Evolutionary conservation across 1,284 basidiomycete species (phyloP), one percentile per base, ranked within the genome.

Genomic region (Ustilago hordei): DNA sequence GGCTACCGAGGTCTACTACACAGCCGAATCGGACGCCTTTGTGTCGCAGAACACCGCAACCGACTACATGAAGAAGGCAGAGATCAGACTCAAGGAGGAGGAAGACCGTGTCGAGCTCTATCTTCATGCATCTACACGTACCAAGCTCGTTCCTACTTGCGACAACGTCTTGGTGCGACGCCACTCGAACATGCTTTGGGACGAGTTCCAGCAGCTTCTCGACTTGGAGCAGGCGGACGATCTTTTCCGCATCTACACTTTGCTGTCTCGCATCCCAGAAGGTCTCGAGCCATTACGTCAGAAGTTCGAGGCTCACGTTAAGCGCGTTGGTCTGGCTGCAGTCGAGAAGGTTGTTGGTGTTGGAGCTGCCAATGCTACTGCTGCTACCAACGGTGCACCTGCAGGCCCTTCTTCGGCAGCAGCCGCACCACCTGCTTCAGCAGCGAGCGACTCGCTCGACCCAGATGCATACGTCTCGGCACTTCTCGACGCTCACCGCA

Each of bases 11-110:
- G 89, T 91, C 58, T 98, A 95, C 89, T 99, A 99, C 89, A 91
- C 91, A 75, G 89, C 92, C 72, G 96, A 99, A 87, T 96, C 94
- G 2, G 91, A 94, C 74, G 90, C 92, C 2, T 99, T 96, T 89
- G 90, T 98, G 34, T 91, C 92, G 2, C 91, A 93, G 83, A 96
- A 95, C 87, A 93, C 91, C 54, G 93, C 98, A 39, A 93, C 95
- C 31, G 97, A 99, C 86, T 99, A 99, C 87, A 90, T 99, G 87
- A 95, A 93, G 89, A 96, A 95, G 88, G 97, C 95, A 2, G 95
- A 98, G 85, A 92, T 92, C 80, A 91, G 97, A 35, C 88, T 99
- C 66, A 90, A 91, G 69, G 96, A 99, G 87, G 97, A 99, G 86
- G 94, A 96, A 86, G 93, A 96, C 80, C 91, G 97, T 43, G 94